phyloP scores from a whole-genome alignment of 2,329 filamentous ascomycete species.

The Hymenoscyphus albidus region DNA sequence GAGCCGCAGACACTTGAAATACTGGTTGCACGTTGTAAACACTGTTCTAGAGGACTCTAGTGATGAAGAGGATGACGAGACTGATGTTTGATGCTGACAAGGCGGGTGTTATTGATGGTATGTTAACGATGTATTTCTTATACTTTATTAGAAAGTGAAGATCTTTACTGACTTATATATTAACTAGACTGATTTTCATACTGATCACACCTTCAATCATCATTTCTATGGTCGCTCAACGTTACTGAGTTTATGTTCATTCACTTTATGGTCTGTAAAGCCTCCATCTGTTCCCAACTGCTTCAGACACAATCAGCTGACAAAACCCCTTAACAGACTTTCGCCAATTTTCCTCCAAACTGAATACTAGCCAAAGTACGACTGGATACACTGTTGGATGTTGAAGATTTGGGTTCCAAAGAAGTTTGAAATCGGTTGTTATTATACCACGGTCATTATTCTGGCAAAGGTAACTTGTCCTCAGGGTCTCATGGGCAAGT shows the following conservation, averaged over 20 bases:
- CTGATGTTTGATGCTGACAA: no score
- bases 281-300: not conserved
- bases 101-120: not conserved
- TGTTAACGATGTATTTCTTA: not conserved
- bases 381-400: no score
- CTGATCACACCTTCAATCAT: not conserved
- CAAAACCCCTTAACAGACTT: not conserved
- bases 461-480: no score
- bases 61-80: not conserved
- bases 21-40: not conserved
- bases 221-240: no score
- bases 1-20: not conserved
- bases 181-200: not conserved
- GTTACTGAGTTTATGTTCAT: no score
- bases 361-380: no score
- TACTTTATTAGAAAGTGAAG: no score
- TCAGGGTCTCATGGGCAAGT: no score
- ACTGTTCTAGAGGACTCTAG: not conserved
- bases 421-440: no score
- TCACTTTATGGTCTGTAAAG: not conserved
- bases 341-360: not conserved
- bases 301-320: not conserved
- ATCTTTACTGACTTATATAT: not conserved
- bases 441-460: no score
- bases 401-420: no score